Conservation (phyloP, 345 rosid genomes). For the Ceriops decandra region DNA sequence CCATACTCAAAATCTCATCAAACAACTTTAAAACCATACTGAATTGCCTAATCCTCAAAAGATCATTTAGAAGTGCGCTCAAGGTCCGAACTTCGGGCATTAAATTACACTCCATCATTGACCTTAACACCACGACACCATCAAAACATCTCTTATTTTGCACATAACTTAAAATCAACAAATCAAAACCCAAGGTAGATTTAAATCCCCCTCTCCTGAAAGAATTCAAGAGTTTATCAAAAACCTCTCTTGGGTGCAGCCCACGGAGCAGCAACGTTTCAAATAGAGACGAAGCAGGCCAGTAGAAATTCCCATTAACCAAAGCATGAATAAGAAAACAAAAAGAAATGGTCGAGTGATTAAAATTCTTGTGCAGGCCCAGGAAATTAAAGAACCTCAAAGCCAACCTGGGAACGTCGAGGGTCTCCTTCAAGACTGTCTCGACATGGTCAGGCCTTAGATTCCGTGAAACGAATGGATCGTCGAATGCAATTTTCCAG, state of each 20-base stretch:
- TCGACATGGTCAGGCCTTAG: constrained; percentile 62
- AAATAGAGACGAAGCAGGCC: constrained; percentile 91
- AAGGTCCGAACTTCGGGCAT: constrained; percentile 69
- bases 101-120: constrained; percentile 51
- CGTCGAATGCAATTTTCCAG: constrained; percentile 63
- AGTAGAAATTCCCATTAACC: constrained; percentile 45
- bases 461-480: constrained; percentile 28
- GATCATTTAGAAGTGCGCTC: constrained; percentile 59
- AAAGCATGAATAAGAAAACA: constrained; percentile 74
- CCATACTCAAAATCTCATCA: constrained; percentile 46
- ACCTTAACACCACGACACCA: constrained; percentile 50
- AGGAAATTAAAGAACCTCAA: constrained; percentile 83
- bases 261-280: constrained; percentile 69
- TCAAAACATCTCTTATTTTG: constrained; percentile 53
- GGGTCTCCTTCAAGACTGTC: constrained; percentile 46
- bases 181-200: constrained; percentile 70
- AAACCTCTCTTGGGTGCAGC: constrained; percentile 53
- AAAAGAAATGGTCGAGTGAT: constrained; percentile 69
- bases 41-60: constrained; percentile 54
- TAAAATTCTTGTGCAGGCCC: constrained; percentile 67
- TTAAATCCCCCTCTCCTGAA: constrained; percentile 40
- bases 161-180: constrained; percentile 71
- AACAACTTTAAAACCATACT: constrained; percentile 51
- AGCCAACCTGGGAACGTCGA: constrained; percentile 72
- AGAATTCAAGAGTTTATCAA: constrained; percentile 44